Conservation (phyloP, 1,139 yeast species). For the Suhomyces guaymorum region DNA sequence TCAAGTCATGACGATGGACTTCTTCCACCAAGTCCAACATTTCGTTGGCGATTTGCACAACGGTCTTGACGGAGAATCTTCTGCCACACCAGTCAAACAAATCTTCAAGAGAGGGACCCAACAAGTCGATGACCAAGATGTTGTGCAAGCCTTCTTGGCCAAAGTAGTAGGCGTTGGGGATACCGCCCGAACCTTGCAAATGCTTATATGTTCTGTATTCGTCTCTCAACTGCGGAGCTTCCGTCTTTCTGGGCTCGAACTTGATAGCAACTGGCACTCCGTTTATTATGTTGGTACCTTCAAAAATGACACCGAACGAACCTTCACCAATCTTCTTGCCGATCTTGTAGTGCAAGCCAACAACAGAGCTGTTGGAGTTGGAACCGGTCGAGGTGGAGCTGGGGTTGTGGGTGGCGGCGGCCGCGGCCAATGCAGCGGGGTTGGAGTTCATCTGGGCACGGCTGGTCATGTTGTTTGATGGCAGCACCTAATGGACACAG, state of each 20-base stretch:
- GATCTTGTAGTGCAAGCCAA: conserved; percentile 82
- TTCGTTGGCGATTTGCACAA: conserved; percentile 87
- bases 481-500: too few relatives aligned
- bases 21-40: conserved; percentile 86
- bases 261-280: conserved; percentile 77
- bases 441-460: conserved; percentile 29
- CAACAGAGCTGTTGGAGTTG: conserved; percentile 33
- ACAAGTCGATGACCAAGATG: conserved; percentile 85
- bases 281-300: conserved; percentile 82
- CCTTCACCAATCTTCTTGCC: conserved; percentile 99
- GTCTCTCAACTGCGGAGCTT: conserved; percentile 95
- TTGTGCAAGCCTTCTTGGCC: conserved; percentile 98
- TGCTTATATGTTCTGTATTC: conserved; percentile 92
- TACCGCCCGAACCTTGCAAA: conserved; percentile 76
- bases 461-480: conserved; percentile 20
- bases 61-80: conserved; percentile 81
- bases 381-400: conserved; percentile 22
- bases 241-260: conserved; percentile 90
- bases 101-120: conserved; percentile 96
- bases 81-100: conserved; percentile 98
- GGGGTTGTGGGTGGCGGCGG: conserved; percentile 35
- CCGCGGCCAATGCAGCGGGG: conserved; percentile 46
- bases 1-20: conserved; percentile 86
- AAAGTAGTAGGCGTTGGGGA: conserved; percentile 93
- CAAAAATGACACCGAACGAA: conserved; percentile 94